Base-by-base conservation (phyloP, 768 basidiomycete species). In the Strobilomyces echinocephalus region DNA sequence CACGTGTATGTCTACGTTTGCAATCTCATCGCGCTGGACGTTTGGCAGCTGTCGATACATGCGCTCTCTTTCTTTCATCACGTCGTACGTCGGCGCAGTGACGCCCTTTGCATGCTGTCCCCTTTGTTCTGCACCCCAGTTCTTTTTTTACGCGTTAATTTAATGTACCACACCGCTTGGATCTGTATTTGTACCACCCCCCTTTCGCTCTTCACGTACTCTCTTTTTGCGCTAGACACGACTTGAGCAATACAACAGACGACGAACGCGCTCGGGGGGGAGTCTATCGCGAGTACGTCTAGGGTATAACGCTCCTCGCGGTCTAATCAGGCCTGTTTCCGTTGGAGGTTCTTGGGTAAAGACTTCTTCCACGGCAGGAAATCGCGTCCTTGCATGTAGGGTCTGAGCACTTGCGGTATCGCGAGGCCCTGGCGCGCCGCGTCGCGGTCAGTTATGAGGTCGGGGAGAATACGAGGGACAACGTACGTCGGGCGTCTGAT, bases 311-410 rank as follows among this genome's bases (percentile, higher is more conserved):
- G 20, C 10, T 40, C n/a, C 11, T 8, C 11, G 6, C 2, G 7
- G 20, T 35, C 26, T 35, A 53, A 39, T 61, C 62, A 82, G 46
- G 67, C 76, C 55, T 79, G 82, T 72, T 92, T 92, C 75, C 81
- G 83, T 73, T 89, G 86, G 56, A 88, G 62, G 21, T 76, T 78
- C 73, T 90, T 92, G 10, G 90, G 88, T 55, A 92, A 70, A 63
- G 85, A 87, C 66, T 87, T 91, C 46, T 85, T 84, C 77, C 84
- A 92, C 15, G 88, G 89, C 43, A 94, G 65, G 72, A 92, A 91
- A n/a, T 87, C 84, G 4, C 95, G 82, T 5, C 97, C 95, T 67
- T 90, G 88, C 94, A 99, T 94, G 72, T 97, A 98, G 48, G 93
- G 93, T 56, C 86, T 82, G 24, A 98, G 79, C 4, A 84, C 87